Base-by-base conservation (phyloP, 2,329 filamentous ascomycete genomes). In the Thelonectria rubi region DNA sequence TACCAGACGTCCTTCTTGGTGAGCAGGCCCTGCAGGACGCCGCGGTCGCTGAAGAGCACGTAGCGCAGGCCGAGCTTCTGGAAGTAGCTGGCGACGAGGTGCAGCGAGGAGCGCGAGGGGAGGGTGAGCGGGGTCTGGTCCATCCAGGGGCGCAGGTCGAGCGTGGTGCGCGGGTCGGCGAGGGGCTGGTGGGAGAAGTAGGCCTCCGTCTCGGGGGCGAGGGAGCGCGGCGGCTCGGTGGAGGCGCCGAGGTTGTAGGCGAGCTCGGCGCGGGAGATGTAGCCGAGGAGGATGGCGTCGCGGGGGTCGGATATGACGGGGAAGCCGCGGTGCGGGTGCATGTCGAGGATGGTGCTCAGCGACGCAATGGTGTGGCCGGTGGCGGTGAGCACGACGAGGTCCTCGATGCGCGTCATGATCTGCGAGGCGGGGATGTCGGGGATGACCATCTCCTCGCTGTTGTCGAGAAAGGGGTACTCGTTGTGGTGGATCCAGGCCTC, bases 1-100 rank as follows among this genome's bases (percentile, higher is more conserved):
- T 92, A 94, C 92, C 94, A 98, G 34, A 97, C 89, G 78, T 99
- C 95, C 81, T 99, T 99, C 82, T 98, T 98, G 18, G 95, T 99
- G 68, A 98, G 80, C 49, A 99, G 77, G 0, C 95, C 95, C 75
- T 92, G 89, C 40, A 99, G 79, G 51, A 87, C 86, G 18, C 95
- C 95, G 50, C 89, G 86, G 67, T 97, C 92, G 40, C 87, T 88
- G 75, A 98, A 96, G 3, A 98, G 80, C 5, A 99, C 87, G 78
- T 98, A 97, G 52, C 94, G 86, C 64, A 99, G 79, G 18, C 95
- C 95, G 9, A 99, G 86, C 74, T 94, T 94, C 80, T 97, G 93
- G 78, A 99, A 98, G 84, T 99, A 96, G 59, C 86, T 89, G 21
- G 96, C 89, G 3, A 92, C 92, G n/a, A 98, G 85, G 74, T 94